Base-by-base conservation (phyloP, 352 stramenopile species). In the Saprolegnia diclina region DNA sequence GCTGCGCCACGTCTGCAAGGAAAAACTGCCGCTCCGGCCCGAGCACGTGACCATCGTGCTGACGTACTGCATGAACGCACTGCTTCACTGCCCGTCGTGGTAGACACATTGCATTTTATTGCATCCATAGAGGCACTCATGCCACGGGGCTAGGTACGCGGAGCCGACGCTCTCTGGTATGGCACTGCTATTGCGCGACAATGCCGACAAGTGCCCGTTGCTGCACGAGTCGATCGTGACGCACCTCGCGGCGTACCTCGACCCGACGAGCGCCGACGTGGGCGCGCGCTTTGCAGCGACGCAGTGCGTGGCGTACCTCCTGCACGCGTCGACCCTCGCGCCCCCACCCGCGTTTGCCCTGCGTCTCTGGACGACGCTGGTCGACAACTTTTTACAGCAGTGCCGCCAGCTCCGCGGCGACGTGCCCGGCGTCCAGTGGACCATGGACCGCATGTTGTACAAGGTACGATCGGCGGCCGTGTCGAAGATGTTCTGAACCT, bases 381-480 rank as follows among this genome's bases (percentile, higher is more conserved):
- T 91, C 44, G 87, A 95, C 72, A 95, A 95, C 65, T 90, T 93
- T 57, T 79, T 85, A 5, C 83, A 93, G 66, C 87, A 95, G 66
- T 76, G 80, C 26, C 77, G 80, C 7, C 89, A 82, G 46, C 57
- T 93, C 7, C 45, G 40, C 53, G 32, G n/a, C 32, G 63, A 69
- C 46, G 32, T 21, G 4, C 84, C 75, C 4, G 80, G 80, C 50
- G 81, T 79, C 4, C 73, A 89, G 21, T 56, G 57, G 26, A 72
- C 40, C 42, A 83, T 85, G 35, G 83, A 95, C 24, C 80, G 87
- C 35, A 89, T 92, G 32, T 75, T 93, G 5, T 80, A 93, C 29
- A 92, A 91, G 64, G 85, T 69, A 45, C 14, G 19, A 21, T 0
- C 35, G 6, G 11, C 35, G 16, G n/a, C n/a, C n/a, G n/a, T n/a